phyloP scores from a whole-genome alignment of 257 asterid genomes.

The Scutellaria minor region DNA sequence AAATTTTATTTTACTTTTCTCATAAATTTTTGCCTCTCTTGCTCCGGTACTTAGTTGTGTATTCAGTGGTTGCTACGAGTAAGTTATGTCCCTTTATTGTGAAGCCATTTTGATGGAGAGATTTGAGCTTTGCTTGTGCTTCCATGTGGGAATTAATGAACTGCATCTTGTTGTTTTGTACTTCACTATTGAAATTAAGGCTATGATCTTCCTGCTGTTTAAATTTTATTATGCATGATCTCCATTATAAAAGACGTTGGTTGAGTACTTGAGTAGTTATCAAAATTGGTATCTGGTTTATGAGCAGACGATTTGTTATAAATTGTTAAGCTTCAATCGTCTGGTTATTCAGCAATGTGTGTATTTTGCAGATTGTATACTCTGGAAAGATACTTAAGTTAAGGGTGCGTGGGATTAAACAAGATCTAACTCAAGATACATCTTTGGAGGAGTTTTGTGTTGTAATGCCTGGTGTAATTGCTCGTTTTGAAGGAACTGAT shows the following conservation, averaged over 20 bases:
- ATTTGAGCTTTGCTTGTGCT: conserved; percentile 22
- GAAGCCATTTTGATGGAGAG: conserved; percentile 5
- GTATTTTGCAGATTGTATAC: conserved; percentile 67
- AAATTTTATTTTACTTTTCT: too few relatives aligned
- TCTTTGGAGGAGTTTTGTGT: conserved; percentile 85
- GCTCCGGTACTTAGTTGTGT: not conserved
- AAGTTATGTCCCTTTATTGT: not conserved
- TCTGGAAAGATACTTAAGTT: conserved; percentile 74
- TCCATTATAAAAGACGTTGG: not conserved
- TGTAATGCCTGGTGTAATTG: conserved; percentile 82
- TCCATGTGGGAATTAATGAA: not conserved
- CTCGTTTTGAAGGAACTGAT: conserved; percentile 90
- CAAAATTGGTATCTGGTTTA: not conserved
- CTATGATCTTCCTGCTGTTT: not conserved
- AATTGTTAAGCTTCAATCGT: not conserved
- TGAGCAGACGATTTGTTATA: conserved; percentile 13
- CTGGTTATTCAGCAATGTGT: conserved; percentile 8
- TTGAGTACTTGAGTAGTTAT: not conserved
- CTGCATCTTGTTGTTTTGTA: not conserved
- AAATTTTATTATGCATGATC: not conserved
- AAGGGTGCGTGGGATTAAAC: conserved; percentile 79
- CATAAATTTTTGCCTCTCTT: not conserved
- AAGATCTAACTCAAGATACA: conserved; percentile 59
- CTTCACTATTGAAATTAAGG: conserved; percentile 11
- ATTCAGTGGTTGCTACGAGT: not conserved